phyloP scores from a whole-genome alignment of 495 filamentous ascomycete species.

The Hypoxylon trugodes region DNA sequence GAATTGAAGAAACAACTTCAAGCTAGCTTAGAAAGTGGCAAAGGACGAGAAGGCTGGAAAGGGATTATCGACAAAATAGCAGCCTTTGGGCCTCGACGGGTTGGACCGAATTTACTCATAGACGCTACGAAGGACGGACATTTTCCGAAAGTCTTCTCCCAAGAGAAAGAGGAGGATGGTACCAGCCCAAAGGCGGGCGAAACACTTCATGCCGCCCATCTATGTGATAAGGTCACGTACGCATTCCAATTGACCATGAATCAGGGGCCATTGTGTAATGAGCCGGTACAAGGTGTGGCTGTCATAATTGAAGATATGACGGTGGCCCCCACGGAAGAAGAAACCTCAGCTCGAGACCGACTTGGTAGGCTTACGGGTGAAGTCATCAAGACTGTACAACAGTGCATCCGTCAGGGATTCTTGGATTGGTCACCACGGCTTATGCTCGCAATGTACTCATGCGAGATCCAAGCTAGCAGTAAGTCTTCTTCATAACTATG shows the following conservation, averaged over 20 bases:
- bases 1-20: constrained; percentile 80
- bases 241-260: constrained; percentile 93
- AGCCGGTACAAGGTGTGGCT: constrained; percentile 92
- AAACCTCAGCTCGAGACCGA: constrained; percentile 66
- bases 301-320: constrained; percentile 87
- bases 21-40: constrained; percentile 67
- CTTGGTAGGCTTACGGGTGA: constrained; percentile 90
- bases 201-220: constrained; percentile 71
- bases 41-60: constrained; percentile 79
- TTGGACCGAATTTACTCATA: constrained; percentile 89
- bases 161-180: constrained; percentile 48
- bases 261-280: constrained; percentile 89
- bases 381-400: constrained; percentile 84
- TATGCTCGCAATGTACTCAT: constrained; percentile 97
- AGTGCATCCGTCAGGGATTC: constrained; percentile 86
- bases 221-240: constrained; percentile 89
- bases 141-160: constrained; percentile 74
- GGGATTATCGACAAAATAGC: constrained; percentile 80
- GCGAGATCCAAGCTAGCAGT: constrained; percentile 96
- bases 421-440: constrained; percentile 94
- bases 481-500: constrained; percentile 45
- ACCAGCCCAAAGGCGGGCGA: constrained; percentile 52
- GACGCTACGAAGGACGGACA: constrained; percentile 78
- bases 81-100: constrained; percentile 86
- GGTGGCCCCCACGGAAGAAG: constrained; percentile 63